Evolutionary conservation across 2,329 filamentous ascomycete species (phyloP).

Genomic region (Geoglossum cookeanum): DNA sequence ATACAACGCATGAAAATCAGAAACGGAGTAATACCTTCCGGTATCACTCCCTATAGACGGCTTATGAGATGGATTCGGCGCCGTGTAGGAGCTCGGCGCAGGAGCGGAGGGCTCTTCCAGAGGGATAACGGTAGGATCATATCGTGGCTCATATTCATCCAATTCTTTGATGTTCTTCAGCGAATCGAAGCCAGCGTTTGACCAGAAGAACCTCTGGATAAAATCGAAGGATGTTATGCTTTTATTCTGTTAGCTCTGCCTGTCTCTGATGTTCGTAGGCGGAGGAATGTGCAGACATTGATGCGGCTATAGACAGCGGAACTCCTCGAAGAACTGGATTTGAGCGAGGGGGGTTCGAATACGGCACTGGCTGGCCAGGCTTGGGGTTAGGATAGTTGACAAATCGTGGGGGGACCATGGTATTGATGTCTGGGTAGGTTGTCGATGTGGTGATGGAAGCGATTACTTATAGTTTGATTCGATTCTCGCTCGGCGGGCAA

Average conservation of each 20-base stretch:
- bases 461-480: not conserved
- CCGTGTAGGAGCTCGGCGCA: conserved; percentile 9
- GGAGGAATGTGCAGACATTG: conserved; percentile 29
- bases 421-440: not conserved
- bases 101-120: conserved; percentile 13
- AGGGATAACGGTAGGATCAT: conserved; percentile 38
- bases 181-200: conserved; percentile 45
- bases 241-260: not conserved
- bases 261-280: not conserved
- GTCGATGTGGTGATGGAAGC: not conserved
- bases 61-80: not conserved
- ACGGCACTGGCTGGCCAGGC: conserved; percentile 22
- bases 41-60: not conserved
- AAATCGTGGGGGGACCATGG: conserved; percentile 7
- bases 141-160: conserved; percentile 32
- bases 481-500: too few species aligned
- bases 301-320: conserved; percentile 40
- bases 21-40: conserved; percentile 44
- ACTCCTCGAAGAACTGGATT: conserved; percentile 55
- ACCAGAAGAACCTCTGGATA: conserved; percentile 48
- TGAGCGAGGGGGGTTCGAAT: conserved; percentile 31
- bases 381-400: conserved; percentile 14
- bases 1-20: conserved; percentile 64
- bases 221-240: conserved; percentile 39
- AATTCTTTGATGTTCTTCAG: conserved; percentile 37